phyloP scores from a whole-genome alignment of 139 green algal genomes.

The Tetradesmus obliquus region DNA sequence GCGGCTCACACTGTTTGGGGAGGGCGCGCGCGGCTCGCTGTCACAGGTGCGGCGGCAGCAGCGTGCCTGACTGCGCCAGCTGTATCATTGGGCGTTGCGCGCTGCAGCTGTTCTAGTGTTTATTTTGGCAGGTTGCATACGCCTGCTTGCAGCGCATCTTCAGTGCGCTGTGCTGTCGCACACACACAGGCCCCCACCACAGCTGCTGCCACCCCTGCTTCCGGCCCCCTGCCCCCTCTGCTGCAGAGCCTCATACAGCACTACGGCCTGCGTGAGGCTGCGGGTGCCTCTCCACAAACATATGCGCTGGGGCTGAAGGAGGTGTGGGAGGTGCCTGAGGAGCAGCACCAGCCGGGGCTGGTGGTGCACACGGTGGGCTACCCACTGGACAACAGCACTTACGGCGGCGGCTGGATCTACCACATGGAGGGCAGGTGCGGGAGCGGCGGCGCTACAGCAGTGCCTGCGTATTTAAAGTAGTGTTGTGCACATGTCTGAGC shows the following conservation, averaged over 20 bases:
- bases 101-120: no score
- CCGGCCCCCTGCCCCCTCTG: background rate
- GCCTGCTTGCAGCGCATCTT: no score
- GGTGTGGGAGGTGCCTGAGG: constrained; percentile 55
- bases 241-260: constrained; percentile 79
- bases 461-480: background rate
- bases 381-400: constrained; percentile 78
- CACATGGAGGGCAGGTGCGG: constrained; percentile 83
- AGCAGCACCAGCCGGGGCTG: constrained; percentile 75
- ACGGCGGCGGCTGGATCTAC: constrained; percentile 95
- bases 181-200: no score
- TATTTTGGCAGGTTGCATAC: no score
- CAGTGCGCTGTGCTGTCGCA: no score
- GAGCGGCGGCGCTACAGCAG: background rate
- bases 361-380: constrained; percentile 91
- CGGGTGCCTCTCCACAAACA: constrained; percentile 76
- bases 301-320: constrained; percentile 97
- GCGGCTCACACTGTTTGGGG: constrained; percentile 87
- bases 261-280: constrained; percentile 73
- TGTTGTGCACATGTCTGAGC: background rate
- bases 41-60: constrained; percentile 65
- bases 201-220: background rate
- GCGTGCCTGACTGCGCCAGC: background rate
- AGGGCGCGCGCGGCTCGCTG: constrained; percentile 93
- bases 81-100: background rate